Percentiles rank a stretch among this genome's conserved stretches.
Evolutionary conservation across 2,329 filamentous ascomycete genomes (phyloP).

Genomic region (Colletotrichum liaoningense): DNA sequence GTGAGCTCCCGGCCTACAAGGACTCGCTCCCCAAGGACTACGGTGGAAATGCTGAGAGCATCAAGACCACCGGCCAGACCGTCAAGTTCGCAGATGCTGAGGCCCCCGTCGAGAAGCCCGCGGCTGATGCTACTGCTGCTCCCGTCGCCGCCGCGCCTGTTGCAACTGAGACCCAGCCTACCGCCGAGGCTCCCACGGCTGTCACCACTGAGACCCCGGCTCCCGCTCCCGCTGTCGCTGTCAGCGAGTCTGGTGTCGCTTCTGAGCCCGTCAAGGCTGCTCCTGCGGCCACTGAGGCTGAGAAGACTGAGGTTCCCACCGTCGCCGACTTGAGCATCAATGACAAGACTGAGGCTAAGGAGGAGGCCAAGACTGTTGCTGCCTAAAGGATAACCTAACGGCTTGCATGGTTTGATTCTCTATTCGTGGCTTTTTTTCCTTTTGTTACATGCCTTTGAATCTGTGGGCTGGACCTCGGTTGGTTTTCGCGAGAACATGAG

Average conservation of each 20-base stretch:
- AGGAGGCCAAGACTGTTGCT: slow-evolving; percentile 19
- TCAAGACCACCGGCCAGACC: slow-evolving; percentile 48
- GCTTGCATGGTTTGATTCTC: neutral
- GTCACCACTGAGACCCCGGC: slow-evolving; percentile 33
- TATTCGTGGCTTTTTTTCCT: neutral
- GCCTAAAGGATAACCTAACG: neutral
- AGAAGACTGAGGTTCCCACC: slow-evolving; percentile 31
- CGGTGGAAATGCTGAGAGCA: slow-evolving; percentile 74
- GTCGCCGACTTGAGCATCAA: slow-evolving; percentile 29
- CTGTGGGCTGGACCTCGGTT: neutral
- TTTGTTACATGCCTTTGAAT: slow-evolving; percentile 3
- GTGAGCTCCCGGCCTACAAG: slow-evolving; percentile 68
- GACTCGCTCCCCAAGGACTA: slow-evolving; percentile 79
- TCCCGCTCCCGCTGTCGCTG: slow-evolving; percentile 6
- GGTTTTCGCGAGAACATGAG: neutral
- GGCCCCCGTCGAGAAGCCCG: slow-evolving; percentile 16
- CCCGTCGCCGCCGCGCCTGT: slow-evolving; percentile 17
- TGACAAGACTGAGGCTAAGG: slow-evolving; percentile 19
- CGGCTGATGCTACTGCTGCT: slow-evolving; percentile 30
- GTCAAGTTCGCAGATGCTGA: slow-evolving; percentile 42
- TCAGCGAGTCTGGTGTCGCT: neutral
- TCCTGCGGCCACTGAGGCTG: slow-evolving; percentile 13
- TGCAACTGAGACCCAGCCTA: slow-evolving; percentile 8
- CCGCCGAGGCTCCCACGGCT: slow-evolving; percentile 32
- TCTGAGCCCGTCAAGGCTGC: slow-evolving; percentile 13